Conservation (phyloP, 352 stramenopile species). For the Phytophthora kernoviae region DNA sequence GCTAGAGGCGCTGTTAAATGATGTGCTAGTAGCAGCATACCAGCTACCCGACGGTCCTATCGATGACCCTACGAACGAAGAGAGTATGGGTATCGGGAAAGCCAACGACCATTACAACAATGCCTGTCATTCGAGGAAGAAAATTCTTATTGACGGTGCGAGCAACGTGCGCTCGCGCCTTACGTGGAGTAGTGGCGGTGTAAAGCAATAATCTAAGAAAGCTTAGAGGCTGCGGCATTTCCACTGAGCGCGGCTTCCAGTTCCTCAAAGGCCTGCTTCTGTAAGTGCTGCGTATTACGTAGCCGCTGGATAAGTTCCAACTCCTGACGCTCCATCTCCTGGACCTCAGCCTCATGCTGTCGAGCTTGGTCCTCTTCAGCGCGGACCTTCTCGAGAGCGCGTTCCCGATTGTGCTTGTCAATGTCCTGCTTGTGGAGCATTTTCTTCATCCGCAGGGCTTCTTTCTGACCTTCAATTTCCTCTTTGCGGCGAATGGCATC, state of each 20-base stretch:
- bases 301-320: constrained; percentile 82
- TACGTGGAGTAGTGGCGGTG: constrained; percentile 21
- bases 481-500: constrained; percentile 76
- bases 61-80: not conserved
- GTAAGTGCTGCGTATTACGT: constrained; percentile 83
- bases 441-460: constrained; percentile 71
- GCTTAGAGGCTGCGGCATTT: constrained; percentile 14
- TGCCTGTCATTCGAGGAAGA: constrained; percentile 13
- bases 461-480: constrained; percentile 70
- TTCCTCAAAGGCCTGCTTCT: constrained; percentile 87
- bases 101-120: constrained; percentile 9
- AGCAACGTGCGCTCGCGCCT: constrained; percentile 26
- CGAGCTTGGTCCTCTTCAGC: constrained; percentile 68
- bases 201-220: constrained; percentile 14
- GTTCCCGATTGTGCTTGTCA: constrained; percentile 72
- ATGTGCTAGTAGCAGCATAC: constrained; percentile 13
- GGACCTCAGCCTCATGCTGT: constrained; percentile 67
- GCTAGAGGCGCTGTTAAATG: constrained; percentile 23
- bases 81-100: not conserved
- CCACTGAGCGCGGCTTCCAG: constrained; percentile 77
- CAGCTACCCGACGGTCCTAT: constrained; percentile 2
- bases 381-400: constrained; percentile 61
- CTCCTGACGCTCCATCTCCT: constrained; percentile 84
- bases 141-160: constrained; percentile 32
- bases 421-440: constrained; percentile 70